These are phyloP conservation scores for Trichoderma polysporum DNA, from an alignment of 2,329 filamentous ascomycete genomes.

Conservation along the genomic window DNA sequence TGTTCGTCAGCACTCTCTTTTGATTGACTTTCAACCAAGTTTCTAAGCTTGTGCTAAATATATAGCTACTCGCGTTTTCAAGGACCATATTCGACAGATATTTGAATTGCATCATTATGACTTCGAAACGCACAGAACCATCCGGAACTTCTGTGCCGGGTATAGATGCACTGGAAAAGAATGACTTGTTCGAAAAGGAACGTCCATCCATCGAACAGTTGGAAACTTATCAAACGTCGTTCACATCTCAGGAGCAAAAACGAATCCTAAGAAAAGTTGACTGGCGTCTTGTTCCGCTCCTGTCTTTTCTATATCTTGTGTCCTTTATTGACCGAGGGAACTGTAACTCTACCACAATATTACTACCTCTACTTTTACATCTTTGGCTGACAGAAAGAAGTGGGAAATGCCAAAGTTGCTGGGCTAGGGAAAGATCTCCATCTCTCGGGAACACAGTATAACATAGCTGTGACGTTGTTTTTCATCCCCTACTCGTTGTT, in stretches of 20 bases:
- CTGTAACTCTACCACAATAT: not conserved
- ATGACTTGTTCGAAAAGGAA: not conserved
- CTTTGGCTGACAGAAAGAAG: not conserved
- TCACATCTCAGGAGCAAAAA: not conserved
- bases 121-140: not conserved
- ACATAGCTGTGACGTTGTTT: conserved; percentile 28
- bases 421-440: conserved; percentile 25
- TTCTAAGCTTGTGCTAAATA: not conserved
- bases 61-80: not conserved
- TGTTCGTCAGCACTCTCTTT: not conserved
- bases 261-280: not conserved
- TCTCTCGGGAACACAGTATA: conserved; percentile 25
- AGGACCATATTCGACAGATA: not conserved
- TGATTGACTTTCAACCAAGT: not conserved
- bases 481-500: conserved; percentile 25
- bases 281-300: not conserved
- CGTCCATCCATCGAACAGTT: not conserved
- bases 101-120: not conserved
- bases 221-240: not conserved
- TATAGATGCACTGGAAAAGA: not conserved
- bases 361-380: not conserved
- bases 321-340: not conserved
- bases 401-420: conserved; percentile 28
- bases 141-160: not conserved
- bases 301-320: not conserved